Evolutionary conservation across 2,329 filamentous ascomycete genomes (phyloP).

Genomic region (Penicillium hordei): DNA sequence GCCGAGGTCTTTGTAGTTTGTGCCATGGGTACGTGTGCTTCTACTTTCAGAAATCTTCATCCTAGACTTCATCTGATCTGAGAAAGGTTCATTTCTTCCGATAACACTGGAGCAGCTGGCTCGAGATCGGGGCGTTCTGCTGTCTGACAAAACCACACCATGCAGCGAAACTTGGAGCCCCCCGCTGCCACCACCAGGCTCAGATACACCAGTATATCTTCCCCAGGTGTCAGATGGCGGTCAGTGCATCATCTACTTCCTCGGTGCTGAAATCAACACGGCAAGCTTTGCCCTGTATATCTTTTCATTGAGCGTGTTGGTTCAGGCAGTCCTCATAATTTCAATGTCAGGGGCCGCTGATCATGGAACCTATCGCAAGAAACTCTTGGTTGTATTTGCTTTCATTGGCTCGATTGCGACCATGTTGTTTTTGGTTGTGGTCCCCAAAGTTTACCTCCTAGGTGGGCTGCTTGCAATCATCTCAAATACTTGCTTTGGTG

Average conservation of each 20-base stretch:
- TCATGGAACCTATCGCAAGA: constrained; percentile 89
- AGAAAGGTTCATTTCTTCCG: constrained; percentile 83
- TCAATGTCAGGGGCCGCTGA: constrained; percentile 96
- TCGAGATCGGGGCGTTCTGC: constrained; percentile 83
- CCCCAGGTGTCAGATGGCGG: constrained; percentile 39
- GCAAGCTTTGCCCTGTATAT: constrained; percentile 98
- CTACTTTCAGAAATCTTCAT: neutral
- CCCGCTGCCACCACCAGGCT: constrained; percentile 23
- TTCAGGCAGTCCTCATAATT: constrained; percentile 88
- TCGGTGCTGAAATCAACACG: constrained; percentile 87
- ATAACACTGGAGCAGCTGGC: constrained; percentile 93
- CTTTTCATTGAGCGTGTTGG: constrained; percentile 85
- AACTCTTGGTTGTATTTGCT: constrained; percentile 79
- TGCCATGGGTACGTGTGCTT: constrained; percentile 59
- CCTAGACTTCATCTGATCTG: constrained; percentile 17
- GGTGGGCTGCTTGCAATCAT: constrained; percentile 83
- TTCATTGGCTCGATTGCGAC: constrained; percentile 76
- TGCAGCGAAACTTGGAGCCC: constrained; percentile 67
- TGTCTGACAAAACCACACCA: constrained; percentile 71
- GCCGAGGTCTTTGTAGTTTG: constrained; percentile 96
- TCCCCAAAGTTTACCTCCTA: constrained; percentile 72
- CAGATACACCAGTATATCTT: constrained; percentile 18
- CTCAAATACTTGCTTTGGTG: constrained; percentile 90
- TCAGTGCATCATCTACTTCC: constrained; percentile 79
- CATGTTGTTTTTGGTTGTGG: constrained; percentile 83